Evolutionary conservation across 352 stramenopile species (phyloP), one percentile per base, ranked within the genome.

Genomic region (Pythium dissimile): DNA sequence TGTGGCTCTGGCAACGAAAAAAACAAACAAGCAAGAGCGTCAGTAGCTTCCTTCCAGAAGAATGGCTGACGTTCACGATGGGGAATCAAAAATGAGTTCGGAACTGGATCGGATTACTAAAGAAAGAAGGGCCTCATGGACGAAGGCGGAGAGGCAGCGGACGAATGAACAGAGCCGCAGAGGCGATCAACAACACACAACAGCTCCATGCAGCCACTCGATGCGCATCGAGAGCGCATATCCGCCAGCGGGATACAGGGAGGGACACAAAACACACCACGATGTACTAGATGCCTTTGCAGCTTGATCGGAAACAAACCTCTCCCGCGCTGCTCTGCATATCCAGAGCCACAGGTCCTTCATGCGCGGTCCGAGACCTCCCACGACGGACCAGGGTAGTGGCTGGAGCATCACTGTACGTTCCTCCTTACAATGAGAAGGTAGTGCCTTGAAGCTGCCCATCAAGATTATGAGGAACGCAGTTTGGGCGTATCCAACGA

Each of bases 91-190:
- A n/a, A n/a, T n/a, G n/a, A n/a, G n/a, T n/a, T n/a, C n/a, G n/a
- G n/a, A n/a, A 79, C 80, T 87, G 80, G 70, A 90, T 90, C 80
- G 54, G 80, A 84, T 90, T 90, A 90, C 80, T 90, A 90, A 90
- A 90, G 80, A 87, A 79, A 71, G 13, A 51, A 39, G 26, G 59
- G 62, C 45, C 43, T 51, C 45, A 66, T 67, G 39, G 30, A 55
- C 50, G 32, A 41, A 44, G 28, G 12, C 41, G 28, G 32, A 46
- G 13, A 62, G 49, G n/a, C n/a, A n/a, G n/a, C 28, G 11, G 34
- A 46, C 5, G 31, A 27, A 16, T 10, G 18, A 54, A 10, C 47
- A 35, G 13, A 45, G 7, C 20, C 45, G 30, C 27, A 39, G 7
- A 27, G n/a, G 20, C 48, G 21, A 37, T 38, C 47, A 55, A 55